Base-by-base conservation (phyloP, 257 asterid genomes). In the Capsicum pubescens region DNA sequence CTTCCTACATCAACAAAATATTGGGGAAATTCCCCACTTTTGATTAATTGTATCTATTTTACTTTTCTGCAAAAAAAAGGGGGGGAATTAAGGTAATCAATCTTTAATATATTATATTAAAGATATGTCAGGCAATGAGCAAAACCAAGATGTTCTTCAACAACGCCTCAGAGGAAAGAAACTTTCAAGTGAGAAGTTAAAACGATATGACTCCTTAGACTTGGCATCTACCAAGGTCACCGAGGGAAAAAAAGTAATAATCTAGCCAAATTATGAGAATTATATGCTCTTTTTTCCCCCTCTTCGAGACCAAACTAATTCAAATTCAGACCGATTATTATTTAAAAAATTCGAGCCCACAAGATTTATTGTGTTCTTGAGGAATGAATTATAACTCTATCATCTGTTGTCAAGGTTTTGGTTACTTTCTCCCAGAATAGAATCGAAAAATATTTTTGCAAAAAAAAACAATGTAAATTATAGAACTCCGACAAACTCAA, bases 131-230 rank as follows among this genome's bases (percentile, higher is more conserved):
- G 6, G 19, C 61, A 13, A 74, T 21, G 44, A 13, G 42, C 46
- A 50, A 74, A 50, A 50, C 21, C 21, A 74, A 74, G 81, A 74
- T 3, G 44, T 50, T 74, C 21, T 15, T 12, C 46, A 21, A 16
- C 5, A 74, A 21, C 19, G 50, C 2, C 59, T 72, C 80, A 72
- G 48, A 46, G 59, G n/a, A 11, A 72, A 72, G 39, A 19, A 72
- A 19, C 58, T 10, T 21, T 21, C 81, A 3, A 5, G 46, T 44
- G 58, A 74, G 3, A 50, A 16, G 44, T 74, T 74, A 35, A 74
- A 74, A 50, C 81, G 61, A 50, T 13, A 74, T 1, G 81, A 74
- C 19, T 74, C 81, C 13, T 50, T 74, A 50, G 81, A 74, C 61
- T 74, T 74, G 61, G 61, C 21, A 50, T 74, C 81, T 12, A 74